phyloP scores from a whole-genome alignment of 202 grass and related monocot genomes.

The Cymbopogon flexuosus region DNA sequence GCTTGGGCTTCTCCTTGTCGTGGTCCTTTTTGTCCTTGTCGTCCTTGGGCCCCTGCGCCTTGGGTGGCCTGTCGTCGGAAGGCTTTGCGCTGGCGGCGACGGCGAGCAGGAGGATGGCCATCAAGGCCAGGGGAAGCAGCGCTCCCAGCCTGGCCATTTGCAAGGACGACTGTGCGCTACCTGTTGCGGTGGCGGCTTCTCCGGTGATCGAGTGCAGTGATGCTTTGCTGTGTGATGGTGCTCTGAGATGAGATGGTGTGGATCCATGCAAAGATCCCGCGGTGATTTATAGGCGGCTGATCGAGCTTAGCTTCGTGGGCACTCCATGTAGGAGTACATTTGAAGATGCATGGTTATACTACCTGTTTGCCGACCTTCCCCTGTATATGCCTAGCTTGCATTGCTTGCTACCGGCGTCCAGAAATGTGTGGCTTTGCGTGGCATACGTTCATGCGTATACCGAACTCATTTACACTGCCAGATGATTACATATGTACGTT shows the following conservation, averaged over 20 bases:
- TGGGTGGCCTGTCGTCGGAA: not conserved
- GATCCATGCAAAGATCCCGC: not conserved
- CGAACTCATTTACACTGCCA: no score
- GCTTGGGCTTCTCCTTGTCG: not conserved
- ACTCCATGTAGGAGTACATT: not conserved
- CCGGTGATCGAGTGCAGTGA: not conserved
- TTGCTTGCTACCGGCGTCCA: not conserved
- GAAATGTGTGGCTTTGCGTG: not conserved
- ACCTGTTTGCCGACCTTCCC: no score
- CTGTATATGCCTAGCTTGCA: not conserved
- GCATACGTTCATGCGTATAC: not conserved
- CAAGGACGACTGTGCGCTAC: not conserved
- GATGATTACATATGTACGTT: no score
- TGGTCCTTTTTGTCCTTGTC: no score
- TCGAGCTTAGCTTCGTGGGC: no score
- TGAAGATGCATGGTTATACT: not conserved
- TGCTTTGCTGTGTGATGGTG: not conserved
- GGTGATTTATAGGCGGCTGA: not conserved
- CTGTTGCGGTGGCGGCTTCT: not conserved
- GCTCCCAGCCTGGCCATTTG: not conserved
- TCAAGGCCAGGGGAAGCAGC: not conserved
- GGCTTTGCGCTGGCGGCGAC: not conserved
- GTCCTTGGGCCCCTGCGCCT: not conserved
- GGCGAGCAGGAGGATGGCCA: constrained; percentile 15
- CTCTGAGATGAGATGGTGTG: not conserved